Evolutionary conservation across 2,329 filamentous ascomycete genomes (phyloP).

Genomic region (Teratosphaeria gauchensis): DNA sequence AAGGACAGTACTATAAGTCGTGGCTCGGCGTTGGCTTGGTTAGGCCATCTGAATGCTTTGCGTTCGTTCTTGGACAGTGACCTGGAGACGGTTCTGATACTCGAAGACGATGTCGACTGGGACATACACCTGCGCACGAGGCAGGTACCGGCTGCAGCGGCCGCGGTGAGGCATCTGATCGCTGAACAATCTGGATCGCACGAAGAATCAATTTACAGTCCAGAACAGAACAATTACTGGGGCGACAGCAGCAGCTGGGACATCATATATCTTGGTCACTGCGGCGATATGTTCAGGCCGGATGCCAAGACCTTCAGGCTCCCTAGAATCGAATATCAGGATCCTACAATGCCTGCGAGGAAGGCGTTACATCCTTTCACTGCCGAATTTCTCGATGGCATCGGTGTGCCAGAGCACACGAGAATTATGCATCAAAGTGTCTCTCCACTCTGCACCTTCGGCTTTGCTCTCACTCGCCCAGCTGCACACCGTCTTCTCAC

Average conservation of each 20-base stretch:
- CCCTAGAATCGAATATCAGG: slow-evolving; percentile 21
- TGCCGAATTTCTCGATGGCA: slow-evolving; percentile 24
- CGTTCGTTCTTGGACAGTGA: slow-evolving; percentile 33
- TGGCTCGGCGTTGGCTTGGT: slow-evolving; percentile 32
- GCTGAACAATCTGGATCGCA: slow-evolving; percentile 7
- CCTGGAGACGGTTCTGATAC: slow-evolving; percentile 33
- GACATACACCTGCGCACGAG: slow-evolving; percentile 34
- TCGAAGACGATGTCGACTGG: slow-evolving; percentile 40
- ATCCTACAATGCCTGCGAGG: slow-evolving; percentile 28
- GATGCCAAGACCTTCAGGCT: slow-evolving; percentile 17
- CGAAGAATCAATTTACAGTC: neutral
- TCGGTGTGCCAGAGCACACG: slow-evolving; percentile 28
- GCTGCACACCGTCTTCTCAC: slow-evolving; percentile 24
- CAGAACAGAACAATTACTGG: slow-evolving; percentile 27
- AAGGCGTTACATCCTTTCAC: slow-evolving; percentile 30
- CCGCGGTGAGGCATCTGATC: slow-evolving; percentile 29
- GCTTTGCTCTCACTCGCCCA: slow-evolving; percentile 33
- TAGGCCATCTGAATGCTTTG: slow-evolving; percentile 31
- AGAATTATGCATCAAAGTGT: slow-evolving; percentile 33
- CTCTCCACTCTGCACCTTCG: slow-evolving; percentile 37
- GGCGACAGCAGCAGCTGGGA: slow-evolving; percentile 30
- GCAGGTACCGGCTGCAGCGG: slow-evolving; percentile 34
- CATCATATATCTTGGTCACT: slow-evolving; percentile 33
- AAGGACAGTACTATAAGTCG: slow-evolving; percentile 24
- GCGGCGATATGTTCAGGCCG: slow-evolving; percentile 30